These are phyloP conservation scores for Zelopaecilomyces penicillatus DNA, from an alignment of 2,329 filamentous ascomycete species.

Conservation along the genomic window DNA sequence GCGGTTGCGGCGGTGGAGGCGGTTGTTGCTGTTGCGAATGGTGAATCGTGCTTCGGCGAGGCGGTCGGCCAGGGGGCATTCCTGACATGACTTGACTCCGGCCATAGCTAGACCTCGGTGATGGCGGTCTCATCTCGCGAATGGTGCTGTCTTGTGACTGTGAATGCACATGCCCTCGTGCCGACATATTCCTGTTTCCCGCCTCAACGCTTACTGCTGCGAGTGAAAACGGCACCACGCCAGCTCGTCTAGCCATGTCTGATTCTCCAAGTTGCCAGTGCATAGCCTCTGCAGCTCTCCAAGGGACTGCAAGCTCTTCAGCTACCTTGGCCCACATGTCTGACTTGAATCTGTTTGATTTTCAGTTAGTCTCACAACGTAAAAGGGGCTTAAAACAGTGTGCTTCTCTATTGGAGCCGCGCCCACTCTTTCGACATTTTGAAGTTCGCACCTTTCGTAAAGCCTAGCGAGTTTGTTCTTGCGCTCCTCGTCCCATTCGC, in stretches of 20 bases:
- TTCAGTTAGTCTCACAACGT: conserved; percentile 38
- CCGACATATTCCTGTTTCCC: conserved; percentile 29
- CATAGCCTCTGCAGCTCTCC: conserved; percentile 94
- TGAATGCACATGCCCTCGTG: conserved; percentile 32
- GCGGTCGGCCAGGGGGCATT: conserved; percentile 25
- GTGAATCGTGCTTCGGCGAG: conserved; percentile 29
- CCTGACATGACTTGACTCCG: conserved; percentile 25
- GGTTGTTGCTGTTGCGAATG: conserved; percentile 10
- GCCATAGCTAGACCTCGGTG: conserved; percentile 33
- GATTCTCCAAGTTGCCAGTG: conserved; percentile 93
- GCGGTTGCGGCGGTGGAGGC: conserved; percentile 21
- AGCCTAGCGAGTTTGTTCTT: conserved; percentile 93
- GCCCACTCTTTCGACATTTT: not conserved
- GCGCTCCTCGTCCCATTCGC: conserved; percentile 94
- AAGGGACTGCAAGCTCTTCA: conserved; percentile 89
- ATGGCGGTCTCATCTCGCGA: conserved; percentile 33
- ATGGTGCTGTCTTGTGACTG: conserved; percentile 39
- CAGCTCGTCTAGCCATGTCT: conserved; percentile 89
- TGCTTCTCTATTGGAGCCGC: not conserved
- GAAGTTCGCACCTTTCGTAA: conserved; percentile 72
- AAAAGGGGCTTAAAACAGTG: not conserved
- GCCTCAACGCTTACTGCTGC: conserved; percentile 46
- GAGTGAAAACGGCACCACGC: conserved; percentile 75
- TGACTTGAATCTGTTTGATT: conserved; percentile 92
- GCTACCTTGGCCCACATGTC: conserved; percentile 98